Conservation (phyloP, 176 grass and related monocot species). For the Cymbopogon citratus region DNA sequence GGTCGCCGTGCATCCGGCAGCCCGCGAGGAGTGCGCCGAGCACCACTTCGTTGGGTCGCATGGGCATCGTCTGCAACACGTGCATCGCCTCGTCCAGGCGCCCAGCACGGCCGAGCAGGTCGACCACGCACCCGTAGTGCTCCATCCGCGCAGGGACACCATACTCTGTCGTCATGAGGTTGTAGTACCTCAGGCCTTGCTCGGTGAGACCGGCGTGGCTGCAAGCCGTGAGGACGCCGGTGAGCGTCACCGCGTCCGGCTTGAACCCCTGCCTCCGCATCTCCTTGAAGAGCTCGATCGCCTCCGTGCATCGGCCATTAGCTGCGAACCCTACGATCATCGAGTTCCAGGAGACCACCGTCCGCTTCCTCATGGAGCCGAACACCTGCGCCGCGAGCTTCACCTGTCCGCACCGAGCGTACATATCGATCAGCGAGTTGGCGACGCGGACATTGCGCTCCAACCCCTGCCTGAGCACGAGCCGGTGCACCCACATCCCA, state of each 20-base stretch:
- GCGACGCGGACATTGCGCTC: slow-evolving; percentile 38
- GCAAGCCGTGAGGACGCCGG: slow-evolving; percentile 62
- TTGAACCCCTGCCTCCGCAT: slow-evolving; percentile 53
- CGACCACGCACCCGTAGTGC: slow-evolving; percentile 71
- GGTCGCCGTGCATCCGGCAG: slow-evolving; percentile 45
- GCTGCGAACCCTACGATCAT: slow-evolving; percentile 47
- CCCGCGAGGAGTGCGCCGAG: slow-evolving; percentile 61
- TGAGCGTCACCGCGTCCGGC: slow-evolving; percentile 56
- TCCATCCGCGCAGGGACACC: slow-evolving; percentile 42
- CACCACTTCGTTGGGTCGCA: slow-evolving; percentile 67
- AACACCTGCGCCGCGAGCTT: slow-evolving; percentile 60
- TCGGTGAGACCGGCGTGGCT: slow-evolving; percentile 49
- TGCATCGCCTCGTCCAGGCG: slow-evolving; percentile 46
- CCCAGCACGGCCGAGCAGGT: slow-evolving; percentile 59
- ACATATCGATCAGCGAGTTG: slow-evolving; percentile 69
- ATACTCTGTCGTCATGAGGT: slow-evolving; percentile 37
- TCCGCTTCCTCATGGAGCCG: slow-evolving; percentile 33
- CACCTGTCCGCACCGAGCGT: slow-evolving; percentile 53
- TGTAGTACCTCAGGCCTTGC: slow-evolving; percentile 41
- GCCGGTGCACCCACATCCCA: slow-evolving; percentile 62
- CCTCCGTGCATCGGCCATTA: slow-evolving; percentile 40
- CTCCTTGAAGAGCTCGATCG: slow-evolving; percentile 45
- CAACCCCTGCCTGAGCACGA: slow-evolving; percentile 12
- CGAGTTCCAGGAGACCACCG: slow-evolving; percentile 58
- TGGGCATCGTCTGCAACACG: slow-evolving; percentile 40